These are phyloP conservation scores for Kwoniella sp. DNA, from an alignment of 768 basidiomycete species.

Conservation along the genomic window DNA sequence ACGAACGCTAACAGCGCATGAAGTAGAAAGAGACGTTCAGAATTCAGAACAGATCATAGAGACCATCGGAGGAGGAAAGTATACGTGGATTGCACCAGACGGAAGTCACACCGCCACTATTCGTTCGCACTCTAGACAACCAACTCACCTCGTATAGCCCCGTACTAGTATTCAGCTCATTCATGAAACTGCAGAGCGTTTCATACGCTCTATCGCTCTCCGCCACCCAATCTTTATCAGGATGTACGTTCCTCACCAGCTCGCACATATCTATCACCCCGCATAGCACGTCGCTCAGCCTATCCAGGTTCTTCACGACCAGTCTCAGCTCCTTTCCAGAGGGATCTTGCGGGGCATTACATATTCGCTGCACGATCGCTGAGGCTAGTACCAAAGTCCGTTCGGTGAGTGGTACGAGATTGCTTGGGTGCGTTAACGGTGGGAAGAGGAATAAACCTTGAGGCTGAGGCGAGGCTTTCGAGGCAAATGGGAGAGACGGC, in stretches of 20 bases:
- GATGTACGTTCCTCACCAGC: conserved; percentile 88
- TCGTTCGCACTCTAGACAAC: too few species aligned
- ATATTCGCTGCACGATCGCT: conserved; percentile 79
- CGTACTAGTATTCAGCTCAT: conserved; percentile 89
- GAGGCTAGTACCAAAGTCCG: conserved; percentile 79
- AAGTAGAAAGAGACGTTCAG: too few species aligned
- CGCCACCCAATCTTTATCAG: conserved; percentile 77
- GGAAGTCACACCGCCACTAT: neutral
- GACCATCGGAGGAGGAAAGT: too few species aligned
- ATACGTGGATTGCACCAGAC: too few species aligned
- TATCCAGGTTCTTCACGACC: conserved; percentile 93
- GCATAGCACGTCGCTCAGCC: conserved; percentile 93
- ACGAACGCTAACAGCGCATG: too few species aligned
- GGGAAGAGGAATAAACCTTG: conserved; percentile 81
- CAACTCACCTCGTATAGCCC: conserved; percentile 80
- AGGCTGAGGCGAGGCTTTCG: conserved; percentile 15
- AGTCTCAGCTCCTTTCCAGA: conserved; percentile 74
- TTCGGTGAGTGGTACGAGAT: conserved; percentile 72
- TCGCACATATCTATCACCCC: conserved; percentile 96
- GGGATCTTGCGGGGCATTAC: conserved; percentile 63
- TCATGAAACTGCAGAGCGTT: conserved; percentile 94
- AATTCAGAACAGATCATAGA: too few species aligned
- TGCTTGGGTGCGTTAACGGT: conserved; percentile 68
- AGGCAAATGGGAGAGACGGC: neutral
- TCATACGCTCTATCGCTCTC: conserved; percentile 87